Percentiles rank a stretch among this genome's conserved stretches.
Conservation (phyloP, 257 asterid genomes). For the Perilla frutescens region DNA sequence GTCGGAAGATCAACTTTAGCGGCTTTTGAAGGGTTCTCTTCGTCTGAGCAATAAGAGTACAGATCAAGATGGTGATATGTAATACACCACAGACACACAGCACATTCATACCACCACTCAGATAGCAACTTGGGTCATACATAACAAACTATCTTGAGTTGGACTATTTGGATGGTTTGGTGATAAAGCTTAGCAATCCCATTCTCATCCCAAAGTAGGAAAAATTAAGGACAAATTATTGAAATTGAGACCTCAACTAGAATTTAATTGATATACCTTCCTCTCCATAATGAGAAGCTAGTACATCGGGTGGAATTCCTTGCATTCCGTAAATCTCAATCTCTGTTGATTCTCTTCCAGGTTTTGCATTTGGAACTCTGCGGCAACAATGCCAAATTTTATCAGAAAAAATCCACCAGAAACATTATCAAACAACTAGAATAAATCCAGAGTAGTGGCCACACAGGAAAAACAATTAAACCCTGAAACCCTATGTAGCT, state of each 20-base stretch:
- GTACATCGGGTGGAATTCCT: slow-evolving; percentile 87
- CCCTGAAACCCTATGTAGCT: not conserved
- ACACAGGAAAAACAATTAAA: not conserved
- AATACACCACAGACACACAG: not conserved
- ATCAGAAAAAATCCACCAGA: not conserved
- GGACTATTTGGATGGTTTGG: not conserved
- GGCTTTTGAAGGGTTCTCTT: slow-evolving; percentile 70
- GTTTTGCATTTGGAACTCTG: slow-evolving; percentile 96
- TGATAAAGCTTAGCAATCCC: slow-evolving; percentile 7
- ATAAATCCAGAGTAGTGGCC: not conserved
- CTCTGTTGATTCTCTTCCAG: slow-evolving; percentile 91
- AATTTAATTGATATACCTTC: slow-evolving; percentile 56
- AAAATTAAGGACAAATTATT: not conserved
- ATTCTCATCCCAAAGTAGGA: not conserved
- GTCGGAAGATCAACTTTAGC: slow-evolving; percentile 70
- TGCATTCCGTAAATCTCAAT: slow-evolving; percentile 98
- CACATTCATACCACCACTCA: not conserved
- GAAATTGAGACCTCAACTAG: not conserved
- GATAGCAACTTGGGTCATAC: not conserved
- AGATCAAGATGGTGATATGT: slow-evolving; percentile 27
- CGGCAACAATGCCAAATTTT: slow-evolving; percentile 13
- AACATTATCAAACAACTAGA: not conserved
- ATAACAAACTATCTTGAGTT: not conserved
- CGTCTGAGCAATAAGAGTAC: slow-evolving; percentile 47
- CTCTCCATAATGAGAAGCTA: slow-evolving; percentile 93